Evolutionary conservation across 1,284 basidiomycete genomes (phyloP).

Genomic region (Puccinia coronata): DNA sequence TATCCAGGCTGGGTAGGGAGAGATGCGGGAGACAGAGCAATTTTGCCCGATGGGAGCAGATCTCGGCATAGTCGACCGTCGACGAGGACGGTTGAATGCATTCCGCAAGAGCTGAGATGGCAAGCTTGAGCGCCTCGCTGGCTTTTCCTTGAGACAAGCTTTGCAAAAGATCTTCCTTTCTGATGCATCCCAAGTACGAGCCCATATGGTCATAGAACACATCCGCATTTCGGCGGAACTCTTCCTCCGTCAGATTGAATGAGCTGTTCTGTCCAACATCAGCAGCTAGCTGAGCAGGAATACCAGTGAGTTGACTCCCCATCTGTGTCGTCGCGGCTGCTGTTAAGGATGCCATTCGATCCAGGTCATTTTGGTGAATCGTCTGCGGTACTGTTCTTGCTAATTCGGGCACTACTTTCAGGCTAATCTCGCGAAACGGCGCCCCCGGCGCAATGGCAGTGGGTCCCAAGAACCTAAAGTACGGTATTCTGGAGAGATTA

Average conservation of each 20-base stretch:
- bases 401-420: conserved; percentile 18
- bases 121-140: conserved; percentile 25
- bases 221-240: conserved; percentile 27
- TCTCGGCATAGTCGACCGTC: conserved; percentile 34
- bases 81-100: conserved; percentile 27
- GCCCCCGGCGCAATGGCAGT: conserved; percentile 31
- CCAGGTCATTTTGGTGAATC: neutral
- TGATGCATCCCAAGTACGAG: conserved; percentile 15
- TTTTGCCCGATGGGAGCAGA: conserved; percentile 49
- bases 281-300: neutral
- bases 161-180: conserved; percentile 23
- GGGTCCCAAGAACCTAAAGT: conserved; percentile 31
- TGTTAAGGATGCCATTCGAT: neutral
- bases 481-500: conserved; percentile 3
- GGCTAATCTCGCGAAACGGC: conserved; percentile 33
- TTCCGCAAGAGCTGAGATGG: conserved; percentile 30
- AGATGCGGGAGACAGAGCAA: conserved; percentile 49
- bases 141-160: conserved; percentile 26
- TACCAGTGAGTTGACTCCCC: neutral
- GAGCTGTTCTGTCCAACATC: neutral
- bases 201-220: conserved; percentile 39
- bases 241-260: neutral
- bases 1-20: conserved; percentile 48
- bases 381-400: neutral
- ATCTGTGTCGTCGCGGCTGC: neutral